A percentile compares a stretch with the other conserved stretches of the same genome.
phyloP scores from a whole-genome alignment of 140 eudicot genomes.

The Flaveria floridana region DNA sequence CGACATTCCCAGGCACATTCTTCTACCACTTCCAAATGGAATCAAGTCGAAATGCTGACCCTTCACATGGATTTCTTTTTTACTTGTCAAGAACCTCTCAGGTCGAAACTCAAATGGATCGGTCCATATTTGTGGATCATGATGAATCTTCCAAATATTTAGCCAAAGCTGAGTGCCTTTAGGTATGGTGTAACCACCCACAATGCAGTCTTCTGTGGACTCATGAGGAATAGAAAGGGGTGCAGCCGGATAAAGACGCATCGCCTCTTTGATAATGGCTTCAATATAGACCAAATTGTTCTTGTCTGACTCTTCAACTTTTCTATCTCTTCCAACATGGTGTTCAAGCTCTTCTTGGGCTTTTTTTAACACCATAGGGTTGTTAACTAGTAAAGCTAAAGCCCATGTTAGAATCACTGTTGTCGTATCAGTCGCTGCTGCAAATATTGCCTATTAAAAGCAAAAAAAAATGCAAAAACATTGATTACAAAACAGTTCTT shows the following conservation, averaged over 20 bases:
- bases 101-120: constrained; percentile 33
- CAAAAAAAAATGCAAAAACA: neutral
- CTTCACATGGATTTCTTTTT: constrained; percentile 18
- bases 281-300: constrained; percentile 29
- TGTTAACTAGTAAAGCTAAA: constrained; percentile 31
- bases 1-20: constrained; percentile 7
- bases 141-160: constrained; percentile 35
- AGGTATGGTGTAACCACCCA: constrained; percentile 29
- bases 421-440: constrained; percentile 28
- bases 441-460: constrained; percentile 20
- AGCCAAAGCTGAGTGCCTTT: constrained; percentile 31
- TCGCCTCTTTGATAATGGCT: constrained; percentile 28
- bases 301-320: constrained; percentile 30
- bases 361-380: constrained; percentile 22
- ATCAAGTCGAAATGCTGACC: constrained; percentile 35
- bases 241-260: constrained; percentile 28
- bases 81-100: constrained; percentile 33
- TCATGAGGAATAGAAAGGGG: constrained; percentile 24
- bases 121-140: constrained; percentile 26
- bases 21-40: constrained; percentile 33
- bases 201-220: constrained; percentile 27
- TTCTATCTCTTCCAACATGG: constrained; percentile 18
- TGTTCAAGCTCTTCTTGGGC: constrained; percentile 30
- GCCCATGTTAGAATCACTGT: constrained; percentile 24
- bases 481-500: neutral